A percentile compares a stretch with the other conserved stretches of the same genome.
phyloP scores from a whole-genome alignment of 2,329 filamentous ascomycete species.

The Aspergillus pseudotamarii region DNA sequence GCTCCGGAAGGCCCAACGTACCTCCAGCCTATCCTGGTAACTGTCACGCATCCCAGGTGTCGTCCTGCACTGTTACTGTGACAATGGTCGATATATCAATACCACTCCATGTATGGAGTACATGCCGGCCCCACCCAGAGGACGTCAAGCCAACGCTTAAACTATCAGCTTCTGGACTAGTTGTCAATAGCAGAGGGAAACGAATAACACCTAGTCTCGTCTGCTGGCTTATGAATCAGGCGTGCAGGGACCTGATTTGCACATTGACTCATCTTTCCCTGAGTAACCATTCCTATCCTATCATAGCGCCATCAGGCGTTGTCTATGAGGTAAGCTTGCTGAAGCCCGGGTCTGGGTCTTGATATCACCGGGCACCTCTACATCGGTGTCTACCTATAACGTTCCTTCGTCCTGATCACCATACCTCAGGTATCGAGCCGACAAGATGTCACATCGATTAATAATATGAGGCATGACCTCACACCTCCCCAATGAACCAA shows the following conservation, averaged over 20 bases:
- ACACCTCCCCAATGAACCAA: not conserved
- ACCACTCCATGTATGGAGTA: not conserved
- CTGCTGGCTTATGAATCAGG: not conserved
- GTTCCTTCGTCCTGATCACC: too few species aligned
- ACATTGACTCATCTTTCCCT: not conserved
- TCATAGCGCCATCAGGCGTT: not conserved
- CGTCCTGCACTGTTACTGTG: slow-evolving; percentile 5
- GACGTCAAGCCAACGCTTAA: not conserved
- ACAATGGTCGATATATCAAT: slow-evolving; percentile 5
- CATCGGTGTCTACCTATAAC: not conserved
- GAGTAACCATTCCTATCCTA: slow-evolving; percentile 3
- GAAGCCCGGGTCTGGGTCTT: not conserved
- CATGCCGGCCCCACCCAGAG: not conserved
- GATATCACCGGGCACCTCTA: not conserved
- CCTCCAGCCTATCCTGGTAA: not conserved
- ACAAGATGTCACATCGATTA: not conserved
- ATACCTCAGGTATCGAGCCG: not conserved
- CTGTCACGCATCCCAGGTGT: not conserved
- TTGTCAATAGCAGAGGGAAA: not conserved
- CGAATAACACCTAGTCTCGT: not conserved
- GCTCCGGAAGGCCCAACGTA: not conserved
- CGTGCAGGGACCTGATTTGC: not conserved
- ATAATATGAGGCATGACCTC: not conserved
- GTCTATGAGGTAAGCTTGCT: not conserved
- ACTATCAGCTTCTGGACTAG: not conserved